Evolutionary conservation across 176 grass and related monocot genomes (phyloP), one percentile per base, ranked within the genome.

Genomic region (Aegilops tauschii): DNA sequence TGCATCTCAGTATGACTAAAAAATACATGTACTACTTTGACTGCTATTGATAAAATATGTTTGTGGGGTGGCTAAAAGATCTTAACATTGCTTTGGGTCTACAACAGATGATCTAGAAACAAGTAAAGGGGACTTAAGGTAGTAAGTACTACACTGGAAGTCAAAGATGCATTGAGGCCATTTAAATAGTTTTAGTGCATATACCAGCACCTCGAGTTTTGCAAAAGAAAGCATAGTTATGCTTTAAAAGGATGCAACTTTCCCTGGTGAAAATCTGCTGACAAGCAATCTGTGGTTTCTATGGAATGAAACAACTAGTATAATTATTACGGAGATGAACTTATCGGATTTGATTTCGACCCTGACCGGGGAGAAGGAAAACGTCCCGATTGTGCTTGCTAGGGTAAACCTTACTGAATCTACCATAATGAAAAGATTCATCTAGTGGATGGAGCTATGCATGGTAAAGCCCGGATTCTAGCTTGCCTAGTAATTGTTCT

Each of bases 391-490:
- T 50, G 0, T 76, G 69, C 69, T 8, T 84, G 14, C 61, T 87
- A 69, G 85, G 76, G 35, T 6, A 17, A 50, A 87, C 49, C 76
- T 69, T 84, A 74, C 81, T 91, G 36, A 80, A 84, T 84, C 49
- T 50, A 8, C 23, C 61, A 70, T 82, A 81, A 81, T 65, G 77
- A 11, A 27, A 84, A 88, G 82, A 88, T 85, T 84, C 82, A 85
- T 84, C 63, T 63, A 88, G 90, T 91, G 81, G 77, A 91, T 65
- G 70, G 77, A 81, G 70, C 77, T 76, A 77, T 76, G 76, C 81
- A 81, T 71, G 71, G 62, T 52, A 72, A 88, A 85, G 70, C 52
- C 82, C 85, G 18, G 11, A 72, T 27, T 75, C 28, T 69, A 88
- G 52, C 77, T 56, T 91, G 40, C 77, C 63, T 91, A 78, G 82